Evolutionary conservation across 768 basidiomycete genomes (phyloP), one percentile per base, ranked within the genome.

Genomic region (Floccularia luteovirens): DNA sequence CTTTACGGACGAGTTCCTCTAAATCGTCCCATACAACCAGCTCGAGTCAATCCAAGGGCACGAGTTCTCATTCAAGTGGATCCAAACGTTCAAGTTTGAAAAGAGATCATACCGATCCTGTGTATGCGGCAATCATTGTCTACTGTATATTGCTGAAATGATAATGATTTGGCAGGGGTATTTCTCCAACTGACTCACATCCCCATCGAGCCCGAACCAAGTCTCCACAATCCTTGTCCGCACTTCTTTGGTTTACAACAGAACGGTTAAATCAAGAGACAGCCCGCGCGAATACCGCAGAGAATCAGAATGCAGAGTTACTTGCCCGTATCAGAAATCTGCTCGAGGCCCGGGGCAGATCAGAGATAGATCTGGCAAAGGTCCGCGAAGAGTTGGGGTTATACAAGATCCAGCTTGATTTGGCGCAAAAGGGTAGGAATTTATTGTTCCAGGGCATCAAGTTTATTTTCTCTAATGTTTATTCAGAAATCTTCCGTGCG

Each of bases 331-430:
- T 69, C 31, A 58, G 52, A 33, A 53, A 47, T 11, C 52, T 59
- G 2, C 56, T 55, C 30, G 58, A 62, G 36, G 59, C 57, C 16
- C 58, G 60, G 31, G 35, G 47, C 2, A 43, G 45, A 28, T 33
- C 62, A 5, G 59, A 67, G 23, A 48, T 51, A 22, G 60, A 63
- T 5, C 43, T 69, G 6, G 38, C 51, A 2, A 54, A 49, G 3
- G 46, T 63, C 48, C 38, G 57, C 52, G 67, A 76, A 23, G 79
- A 82, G 45, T 50, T 80, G 33, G 58, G 61, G 35, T 39, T 78
- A 39, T 82, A 79, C 51, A 79, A 76, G 51, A 36, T 72, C 1
- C 75, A 79, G 61, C 56, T 79, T 20, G 71, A 75, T 13, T 60
- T 68, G 24, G 79, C 80, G 12, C 77, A 81, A 47, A 63, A 62